Base-by-base conservation (phyloP, 306 rosid genomes). In the Erythrophleum fordii region DNA sequence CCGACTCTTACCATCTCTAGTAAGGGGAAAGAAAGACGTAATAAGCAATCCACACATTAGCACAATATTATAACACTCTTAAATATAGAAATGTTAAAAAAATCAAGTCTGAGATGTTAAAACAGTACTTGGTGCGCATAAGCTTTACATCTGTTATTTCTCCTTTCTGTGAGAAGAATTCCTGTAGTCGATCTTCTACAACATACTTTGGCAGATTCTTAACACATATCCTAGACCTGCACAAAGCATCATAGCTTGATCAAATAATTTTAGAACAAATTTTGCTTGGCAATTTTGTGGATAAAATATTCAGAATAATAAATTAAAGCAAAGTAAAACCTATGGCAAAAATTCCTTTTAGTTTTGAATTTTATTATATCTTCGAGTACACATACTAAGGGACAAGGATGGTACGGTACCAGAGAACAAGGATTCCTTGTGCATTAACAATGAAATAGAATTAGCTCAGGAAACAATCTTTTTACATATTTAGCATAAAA, bases 191-290 rank as follows among this genome's bases (percentile, higher is more conserved):
- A 64, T 89, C 90, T 66, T 93, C 99, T 0, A 26, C 75, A 39
- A 77, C 87, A 62, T 89, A 48, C 73, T 90, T 91, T 1, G 98
- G 97, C 62, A 93, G 78, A 85, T 90, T 93, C 85, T 95, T 95
- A 80, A 95, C 99, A 62, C 90, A 88, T 62, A 95, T 87, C 76
- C 98, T 88, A 3, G 99, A 91, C 98, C 98, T 93, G 86, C 5
- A 83, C 82, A 85, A 16, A 44, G 18, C 18, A 42, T 10, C 28
- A 58, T 18, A 53, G 66, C n/a, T 10, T 23, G 44, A 69, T 42
- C 34, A 58, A 79, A 49, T 78, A 52, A 45, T 62, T 25, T 42
- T 17, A 31, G 22, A 5, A 49, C 28, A 55, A 55, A 55, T 55
- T 5, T 55, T 20, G 13, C 61, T 20, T 52, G 61, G 29, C 0